Conservation (phyloP, 371 early-diverging fungal genomes). For the Mortierella sp. region DNA sequence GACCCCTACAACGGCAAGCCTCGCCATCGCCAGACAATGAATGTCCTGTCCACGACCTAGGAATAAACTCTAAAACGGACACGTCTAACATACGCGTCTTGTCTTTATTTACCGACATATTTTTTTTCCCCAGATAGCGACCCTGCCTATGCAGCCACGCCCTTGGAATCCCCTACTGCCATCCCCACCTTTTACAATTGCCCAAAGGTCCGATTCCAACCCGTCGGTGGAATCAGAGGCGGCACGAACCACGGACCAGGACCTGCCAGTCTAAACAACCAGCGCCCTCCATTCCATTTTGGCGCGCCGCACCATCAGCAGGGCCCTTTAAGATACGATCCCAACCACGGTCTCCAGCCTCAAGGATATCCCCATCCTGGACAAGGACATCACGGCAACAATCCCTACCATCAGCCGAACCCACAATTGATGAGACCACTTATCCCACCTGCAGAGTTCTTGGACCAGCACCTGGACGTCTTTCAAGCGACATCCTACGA, state of each 20-base stretch:
- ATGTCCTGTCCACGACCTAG: too few relatives aligned
- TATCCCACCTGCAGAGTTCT: constrained; percentile 26
- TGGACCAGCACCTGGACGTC: constrained; percentile 53
- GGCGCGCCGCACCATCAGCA: constrained; percentile 34
- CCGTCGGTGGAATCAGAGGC: constrained; percentile 26
- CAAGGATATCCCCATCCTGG: constrained; percentile 19
- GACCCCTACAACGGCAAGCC: constrained; percentile 47
- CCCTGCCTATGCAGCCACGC: constrained; percentile 71
- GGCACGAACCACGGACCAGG: constrained; percentile 10
- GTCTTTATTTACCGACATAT: not conserved
- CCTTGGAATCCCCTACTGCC: constrained; percentile 68
- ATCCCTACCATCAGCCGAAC: constrained; percentile 47
- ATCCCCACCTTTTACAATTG: constrained; percentile 66
- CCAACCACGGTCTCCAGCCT: constrained; percentile 37
- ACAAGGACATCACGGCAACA: constrained; percentile 22
- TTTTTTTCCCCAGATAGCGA: constrained; percentile 64
- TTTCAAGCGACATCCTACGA: constrained; percentile 40
- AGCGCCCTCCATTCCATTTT: constrained; percentile 41
- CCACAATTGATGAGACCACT: constrained; percentile 46
- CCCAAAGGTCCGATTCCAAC: constrained; percentile 43
- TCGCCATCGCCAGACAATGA: not conserved
- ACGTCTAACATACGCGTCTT: not conserved
- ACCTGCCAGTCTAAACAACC: not conserved
- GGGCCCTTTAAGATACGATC: constrained; percentile 46
- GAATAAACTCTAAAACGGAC: too few relatives aligned